Percentiles rank a stretch among this genome's conserved stretches.
Conservation (phyloP, 2,329 filamentous ascomycete genomes). For the Clonostachys chloroleuca region DNA sequence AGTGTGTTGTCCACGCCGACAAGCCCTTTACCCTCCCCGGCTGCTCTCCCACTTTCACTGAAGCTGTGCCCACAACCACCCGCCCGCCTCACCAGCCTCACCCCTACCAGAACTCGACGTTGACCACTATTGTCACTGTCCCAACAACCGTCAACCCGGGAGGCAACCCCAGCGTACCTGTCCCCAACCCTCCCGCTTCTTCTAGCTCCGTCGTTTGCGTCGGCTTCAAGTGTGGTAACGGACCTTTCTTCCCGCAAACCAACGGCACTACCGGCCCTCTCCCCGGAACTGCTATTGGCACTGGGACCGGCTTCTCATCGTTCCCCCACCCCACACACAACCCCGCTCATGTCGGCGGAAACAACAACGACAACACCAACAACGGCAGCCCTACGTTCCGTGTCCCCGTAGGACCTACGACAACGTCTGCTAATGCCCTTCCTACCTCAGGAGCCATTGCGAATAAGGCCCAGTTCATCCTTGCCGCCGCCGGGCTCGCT, state of each 20-base stretch:
- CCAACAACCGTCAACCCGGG: too few species aligned
- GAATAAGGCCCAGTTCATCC: conserved; percentile 23
- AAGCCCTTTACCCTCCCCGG: conserved; percentile 28
- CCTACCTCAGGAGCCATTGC: conserved; percentile 17
- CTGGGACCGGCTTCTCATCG: too few species aligned
- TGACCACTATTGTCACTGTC: conserved; percentile 9
- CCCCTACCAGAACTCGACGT: conserved; percentile 3
- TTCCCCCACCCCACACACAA: too few species aligned
- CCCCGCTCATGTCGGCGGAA: neutral
- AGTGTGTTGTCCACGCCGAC: conserved; percentile 38
- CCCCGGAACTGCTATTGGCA: conserved; percentile 3
- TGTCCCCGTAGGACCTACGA: neutral
- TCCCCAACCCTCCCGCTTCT: conserved; percentile 1
- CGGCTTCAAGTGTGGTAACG: too few species aligned
- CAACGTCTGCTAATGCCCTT: conserved; percentile 6
- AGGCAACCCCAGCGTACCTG: neutral
- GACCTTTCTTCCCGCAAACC: conserved; percentile 8
- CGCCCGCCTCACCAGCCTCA: neutral
- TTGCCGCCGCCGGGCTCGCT: conserved; percentile 29
- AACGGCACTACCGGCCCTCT: conserved; percentile 10
- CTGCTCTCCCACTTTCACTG: conserved; percentile 22
- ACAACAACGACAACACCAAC: too few species aligned
- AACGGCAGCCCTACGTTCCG: neutral
- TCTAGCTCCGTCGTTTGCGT: too few species aligned
- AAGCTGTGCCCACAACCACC: neutral